Evolutionary conservation across 306 rosid genomes (phyloP), one percentile per base, ranked within the genome.

Genomic region (Trifolium repens): DNA sequence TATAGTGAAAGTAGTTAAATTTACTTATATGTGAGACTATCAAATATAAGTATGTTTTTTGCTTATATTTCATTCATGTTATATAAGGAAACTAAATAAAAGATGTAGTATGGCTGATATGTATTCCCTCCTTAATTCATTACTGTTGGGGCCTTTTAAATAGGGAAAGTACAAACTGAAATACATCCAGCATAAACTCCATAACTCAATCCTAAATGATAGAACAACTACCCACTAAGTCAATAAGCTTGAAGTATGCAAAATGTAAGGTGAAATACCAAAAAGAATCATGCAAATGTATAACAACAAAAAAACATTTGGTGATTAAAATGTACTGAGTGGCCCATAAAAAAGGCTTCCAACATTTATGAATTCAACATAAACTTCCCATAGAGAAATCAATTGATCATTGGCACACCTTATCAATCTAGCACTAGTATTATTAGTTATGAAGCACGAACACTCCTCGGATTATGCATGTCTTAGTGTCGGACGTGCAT

Each of bases 301-400:
- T 11, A 43, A 43, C 47, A 40, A 40, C 46, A 43, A 9, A 43
- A 43, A 43, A 43, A 9, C 2, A 42, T 1, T 42, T 42, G 46
- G 46, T 8, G 46, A 42, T 42, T 42, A 5, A 10, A 10, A 10
- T 4, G 2, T 43, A 42, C 13, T 10, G 47, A 43, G 14, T 43
- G 47, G 47, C 47, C 37, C 37, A 73, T 61, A 30, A 16, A 74
- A 72, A 46, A 47, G 24, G 68, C 12, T 61, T 8, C 37, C 50
- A 47, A 17, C 49, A 62, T 62, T 17, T 62, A 30, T 32, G 68
- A 65, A 42, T 74, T 72, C 69, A 10, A 61, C 50, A 54, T 54
- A 63, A 64, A 52, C 42, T 43, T 46, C 14, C 9, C 10, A 44
- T 19, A 24, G 63, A 81, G 39, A 76, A 76, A 77, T 52, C 54